Base-by-base conservation (phyloP, 345 rosid genomes). In the Carallia brachiata region DNA sequence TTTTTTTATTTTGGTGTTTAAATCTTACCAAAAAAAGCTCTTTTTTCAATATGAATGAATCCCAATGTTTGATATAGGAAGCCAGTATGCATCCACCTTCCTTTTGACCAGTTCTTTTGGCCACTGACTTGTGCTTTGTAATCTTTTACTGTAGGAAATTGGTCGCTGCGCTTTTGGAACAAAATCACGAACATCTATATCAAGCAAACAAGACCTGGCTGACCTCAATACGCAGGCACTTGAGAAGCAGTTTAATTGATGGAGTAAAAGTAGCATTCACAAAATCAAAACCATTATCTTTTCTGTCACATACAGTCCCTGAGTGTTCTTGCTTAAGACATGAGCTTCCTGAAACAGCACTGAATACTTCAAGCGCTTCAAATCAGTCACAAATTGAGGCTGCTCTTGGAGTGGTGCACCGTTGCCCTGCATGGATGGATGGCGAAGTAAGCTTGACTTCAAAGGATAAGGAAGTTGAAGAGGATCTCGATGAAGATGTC, bases 201-300 rank as follows among this genome's bases (percentile, higher is more conserved):
- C 87, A 90, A 78, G 96, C 93, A 52, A 94, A 90, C 73, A 84
- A 77, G 69, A 84, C 97, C 17, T 95, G 97, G 99, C 79, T 91
- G 74, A 83, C 75, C 56, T 80, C 97, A 6, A 71, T 86, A 52
- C 86, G 97, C 53, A 88, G 79, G 74, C 93, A 88, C 78, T 73
- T 95, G 50, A 82, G 88, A 55, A 82, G 79, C 71, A 87, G 90
- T 67, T 79, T 90, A 74, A 83, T 87, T 6, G 90, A 92, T 70
- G 90, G 99, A 66, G 75, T 86, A 66, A 75, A 77, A 8, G 75
- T 81, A 73, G 88, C 97, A 23, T 86, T 89, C 0, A 71, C 69
- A 31, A 82, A 62, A 70, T 84, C 90, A 32, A 95, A 90, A 81
- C 78, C 70, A 1, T 72, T 59, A 15, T 77, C 97, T 62, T 92